Conservation (phyloP, 495 filamentous ascomycete genomes). For the Parathielavia hyrcaniae region DNA sequence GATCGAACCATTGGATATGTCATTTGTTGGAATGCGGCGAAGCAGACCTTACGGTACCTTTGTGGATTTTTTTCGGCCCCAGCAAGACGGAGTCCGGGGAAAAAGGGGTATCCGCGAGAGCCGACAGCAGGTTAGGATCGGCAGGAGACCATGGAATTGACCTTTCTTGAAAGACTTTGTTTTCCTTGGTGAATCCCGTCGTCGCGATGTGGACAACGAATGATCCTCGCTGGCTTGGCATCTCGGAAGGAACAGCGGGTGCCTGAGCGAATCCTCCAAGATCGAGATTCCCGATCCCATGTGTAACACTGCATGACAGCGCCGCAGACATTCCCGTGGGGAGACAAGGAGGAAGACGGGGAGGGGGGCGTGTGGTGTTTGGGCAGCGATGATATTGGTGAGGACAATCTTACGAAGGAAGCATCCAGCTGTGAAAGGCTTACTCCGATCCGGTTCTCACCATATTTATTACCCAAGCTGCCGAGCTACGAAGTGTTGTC, state of each 20-base stretch:
- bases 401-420: background rate
- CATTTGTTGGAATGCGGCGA: slow-evolving; percentile 3
- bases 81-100: background rate
- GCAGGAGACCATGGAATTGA: background rate
- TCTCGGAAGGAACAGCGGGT: background rate
- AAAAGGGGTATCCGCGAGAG: background rate
- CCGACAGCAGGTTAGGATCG: background rate
- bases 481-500: background rate
- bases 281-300: slow-evolving; percentile 6
- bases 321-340: background rate
- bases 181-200: background rate
- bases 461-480: background rate
- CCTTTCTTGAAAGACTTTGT: background rate
- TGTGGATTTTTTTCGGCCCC: background rate
- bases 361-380: too few species aligned
- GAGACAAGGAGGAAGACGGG: too few species aligned
- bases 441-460: background rate
- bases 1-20: background rate
- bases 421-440: background rate
- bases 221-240: background rate
- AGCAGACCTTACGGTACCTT: background rate
- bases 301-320: slow-evolving; percentile 5
- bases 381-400: background rate
- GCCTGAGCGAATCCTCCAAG: slow-evolving; percentile 11
- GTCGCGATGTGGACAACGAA: background rate